These are phyloP conservation scores for Sideroxylon spinosum DNA, from an alignment of 179 eudicot species.

Conservation along the genomic window DNA sequence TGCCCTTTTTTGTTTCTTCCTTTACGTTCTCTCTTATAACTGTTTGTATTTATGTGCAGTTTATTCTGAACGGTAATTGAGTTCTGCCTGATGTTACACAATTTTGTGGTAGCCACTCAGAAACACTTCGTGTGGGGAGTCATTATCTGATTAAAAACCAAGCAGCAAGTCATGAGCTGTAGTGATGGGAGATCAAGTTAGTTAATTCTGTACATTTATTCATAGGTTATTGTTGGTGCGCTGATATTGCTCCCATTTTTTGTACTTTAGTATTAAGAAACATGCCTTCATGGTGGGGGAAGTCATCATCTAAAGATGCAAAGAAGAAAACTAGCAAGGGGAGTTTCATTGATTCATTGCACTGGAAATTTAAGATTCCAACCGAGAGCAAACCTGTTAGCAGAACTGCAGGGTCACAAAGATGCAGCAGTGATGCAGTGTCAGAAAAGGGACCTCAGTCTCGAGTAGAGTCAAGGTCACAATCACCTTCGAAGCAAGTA, in stretches of 20 bases:
- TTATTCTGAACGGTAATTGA: neutral
- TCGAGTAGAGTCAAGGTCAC: conserved; percentile 66
- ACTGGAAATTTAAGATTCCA: conserved; percentile 50
- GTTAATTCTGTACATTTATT: conserved; percentile 6
- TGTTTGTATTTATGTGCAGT: neutral
- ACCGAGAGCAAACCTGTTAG: conserved; percentile 57
- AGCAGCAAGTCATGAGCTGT: neutral
- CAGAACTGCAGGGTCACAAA: conserved; percentile 59
- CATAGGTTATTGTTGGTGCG: neutral
- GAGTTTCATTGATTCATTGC: conserved; percentile 54
- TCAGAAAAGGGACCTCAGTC: conserved; percentile 66
- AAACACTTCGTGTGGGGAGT: neutral
- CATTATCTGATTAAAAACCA: conserved; percentile 1
- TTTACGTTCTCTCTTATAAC: neutral
- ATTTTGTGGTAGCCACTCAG: conserved; percentile 8
- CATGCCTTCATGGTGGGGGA: conserved; percentile 93
- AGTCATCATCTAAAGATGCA: conserved; percentile 77
- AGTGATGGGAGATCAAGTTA: neutral
- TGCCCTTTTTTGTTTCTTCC: neutral
- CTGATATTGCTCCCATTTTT: conserved; percentile 9
- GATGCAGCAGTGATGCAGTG: conserved; percentile 54
- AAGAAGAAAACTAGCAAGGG: conserved; percentile 73
- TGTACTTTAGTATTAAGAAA: conserved; percentile 18
- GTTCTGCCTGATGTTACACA: neutral
- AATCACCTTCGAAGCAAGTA: conserved; percentile 82